Conservation (phyloP, 306 rosid species). For the Aeschynomene evenia region DNA sequence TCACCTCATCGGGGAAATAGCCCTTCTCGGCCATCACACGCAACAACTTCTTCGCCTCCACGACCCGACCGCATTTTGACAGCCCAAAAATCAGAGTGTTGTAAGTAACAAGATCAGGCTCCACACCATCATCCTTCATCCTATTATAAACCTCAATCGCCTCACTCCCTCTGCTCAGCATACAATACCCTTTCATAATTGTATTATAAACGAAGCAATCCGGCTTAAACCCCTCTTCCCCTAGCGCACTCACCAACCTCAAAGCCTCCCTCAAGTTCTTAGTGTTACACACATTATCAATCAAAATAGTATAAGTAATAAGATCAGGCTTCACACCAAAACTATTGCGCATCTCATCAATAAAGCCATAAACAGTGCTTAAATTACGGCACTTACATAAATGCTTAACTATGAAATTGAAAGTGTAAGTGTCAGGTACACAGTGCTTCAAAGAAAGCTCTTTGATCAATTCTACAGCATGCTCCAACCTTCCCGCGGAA, state of each 20-base stretch:
- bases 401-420: constrained; percentile 61
- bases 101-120: constrained; percentile 80
- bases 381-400: constrained; percentile 58
- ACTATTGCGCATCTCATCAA: constrained; percentile 50
- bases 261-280: constrained; percentile 72
- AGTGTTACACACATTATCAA: constrained; percentile 76
- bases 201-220: constrained; percentile 80
- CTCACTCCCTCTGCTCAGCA: constrained; percentile 70
- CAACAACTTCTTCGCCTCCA: constrained; percentile 69
- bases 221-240: constrained; percentile 76
- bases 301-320: constrained; percentile 73
- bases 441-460: constrained; percentile 57
- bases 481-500: constrained; percentile 44
- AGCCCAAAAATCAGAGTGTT: constrained; percentile 82
- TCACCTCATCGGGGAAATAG: constrained; percentile 68
- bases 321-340: constrained; percentile 65
- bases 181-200: constrained; percentile 84
- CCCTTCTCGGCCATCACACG: constrained; percentile 68
- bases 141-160: constrained; percentile 65
- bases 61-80: constrained; percentile 61
- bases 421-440: constrained; percentile 62
- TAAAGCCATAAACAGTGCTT: constrained; percentile 51
- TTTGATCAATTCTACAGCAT: constrained; percentile 52
- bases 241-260: constrained; percentile 56
- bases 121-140: constrained; percentile 81